Conservation (phyloP, 495 filamentous ascomycete genomes). For the Penicillium malachiteum region DNA sequence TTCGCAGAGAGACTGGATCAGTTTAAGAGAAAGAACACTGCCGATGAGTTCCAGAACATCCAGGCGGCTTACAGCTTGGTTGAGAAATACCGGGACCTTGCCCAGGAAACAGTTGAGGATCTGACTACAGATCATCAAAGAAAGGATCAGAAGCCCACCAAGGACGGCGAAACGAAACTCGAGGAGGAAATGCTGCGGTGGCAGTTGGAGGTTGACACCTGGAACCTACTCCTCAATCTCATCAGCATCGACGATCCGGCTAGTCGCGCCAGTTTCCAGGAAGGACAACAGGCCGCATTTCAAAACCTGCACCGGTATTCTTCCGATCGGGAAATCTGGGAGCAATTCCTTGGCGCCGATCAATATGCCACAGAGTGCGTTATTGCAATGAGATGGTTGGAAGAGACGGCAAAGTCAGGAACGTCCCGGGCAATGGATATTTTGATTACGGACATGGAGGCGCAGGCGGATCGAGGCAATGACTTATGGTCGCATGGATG, state of each 20-base stretch:
- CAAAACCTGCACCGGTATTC: constrained; percentile 57
- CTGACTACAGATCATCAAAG: constrained; percentile 37
- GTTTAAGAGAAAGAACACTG: constrained; percentile 46
- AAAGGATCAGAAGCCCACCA: constrained; percentile 31
- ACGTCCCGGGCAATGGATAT: constrained; percentile 65
- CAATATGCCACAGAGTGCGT: constrained; percentile 72
- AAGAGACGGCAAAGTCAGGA: constrained; percentile 62
- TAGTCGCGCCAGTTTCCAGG: constrained; percentile 30
- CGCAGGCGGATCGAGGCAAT: constrained; percentile 59
- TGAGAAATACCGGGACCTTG: constrained; percentile 42
- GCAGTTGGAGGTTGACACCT: constrained; percentile 78
- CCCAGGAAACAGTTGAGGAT: constrained; percentile 42
- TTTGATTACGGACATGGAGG: constrained; percentile 67
- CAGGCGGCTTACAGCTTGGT: constrained; percentile 46
- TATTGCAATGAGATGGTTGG: constrained; percentile 78
- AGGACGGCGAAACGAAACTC: constrained; percentile 29
- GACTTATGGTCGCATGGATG: constrained; percentile 78
- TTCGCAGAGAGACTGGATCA: constrained; percentile 67
- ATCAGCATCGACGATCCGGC: constrained; percentile 52
- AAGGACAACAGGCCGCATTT: constrained; percentile 40
- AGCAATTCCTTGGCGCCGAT: constrained; percentile 61
- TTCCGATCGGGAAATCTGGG: constrained; percentile 62
- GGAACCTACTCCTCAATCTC: constrained; percentile 74
- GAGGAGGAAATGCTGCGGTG: constrained; percentile 62
- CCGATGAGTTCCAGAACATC: constrained; percentile 36